A percentile compares a stretch with the other conserved stretches of the same genome.
Evolutionary conservation across 2,329 filamentous ascomycete species (phyloP).

Genomic region (Sphaerulina populicola): DNA sequence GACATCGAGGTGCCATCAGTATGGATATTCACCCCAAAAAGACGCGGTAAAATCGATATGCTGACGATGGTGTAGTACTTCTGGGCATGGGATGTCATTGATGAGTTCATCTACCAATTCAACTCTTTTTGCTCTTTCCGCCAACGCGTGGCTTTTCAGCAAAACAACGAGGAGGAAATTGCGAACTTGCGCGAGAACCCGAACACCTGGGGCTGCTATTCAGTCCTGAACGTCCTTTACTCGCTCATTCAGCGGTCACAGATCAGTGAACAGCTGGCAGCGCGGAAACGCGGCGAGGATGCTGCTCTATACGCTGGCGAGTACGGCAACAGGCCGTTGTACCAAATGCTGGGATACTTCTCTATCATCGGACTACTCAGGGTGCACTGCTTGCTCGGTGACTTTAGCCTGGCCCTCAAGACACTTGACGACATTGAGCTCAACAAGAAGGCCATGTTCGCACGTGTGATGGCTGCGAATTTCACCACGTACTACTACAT

Average conservation of each 20-base stretch:
- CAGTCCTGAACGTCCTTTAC: constrained; percentile 97
- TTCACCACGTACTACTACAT: constrained; percentile 99
- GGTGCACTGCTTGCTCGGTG: constrained; percentile 90
- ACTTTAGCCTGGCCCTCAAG: constrained; percentile 97
- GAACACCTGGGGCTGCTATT: constrained; percentile 99
- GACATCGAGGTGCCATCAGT: constrained; percentile 95
- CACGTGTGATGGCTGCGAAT: constrained; percentile 97
- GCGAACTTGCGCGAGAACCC: constrained; percentile 88
- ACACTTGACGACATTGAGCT: constrained; percentile 98
- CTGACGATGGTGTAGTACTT: constrained; percentile 61
- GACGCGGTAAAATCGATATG: constrained; percentile 1
- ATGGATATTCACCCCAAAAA: constrained; percentile 38
- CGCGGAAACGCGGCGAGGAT: constrained; percentile 91
- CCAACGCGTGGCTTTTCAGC: constrained; percentile 73
- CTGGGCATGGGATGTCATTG: constrained; percentile 99
- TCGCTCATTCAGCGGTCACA: constrained; percentile 97
- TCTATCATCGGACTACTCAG: constrained; percentile 95
- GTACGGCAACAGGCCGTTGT: constrained; percentile 87
- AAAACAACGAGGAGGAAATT: constrained; percentile 76
- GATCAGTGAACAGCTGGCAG: constrained; percentile 93
- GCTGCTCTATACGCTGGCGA: constrained; percentile 80
- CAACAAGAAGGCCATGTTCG: constrained; percentile 99
- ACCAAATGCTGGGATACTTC: constrained; percentile 98
- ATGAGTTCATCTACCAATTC: constrained; percentile 99
- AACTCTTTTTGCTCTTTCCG: constrained; percentile 98